phyloP scores from a whole-genome alignment of 2,329 filamentous ascomycete species.

The Nemania bipapillata region DNA sequence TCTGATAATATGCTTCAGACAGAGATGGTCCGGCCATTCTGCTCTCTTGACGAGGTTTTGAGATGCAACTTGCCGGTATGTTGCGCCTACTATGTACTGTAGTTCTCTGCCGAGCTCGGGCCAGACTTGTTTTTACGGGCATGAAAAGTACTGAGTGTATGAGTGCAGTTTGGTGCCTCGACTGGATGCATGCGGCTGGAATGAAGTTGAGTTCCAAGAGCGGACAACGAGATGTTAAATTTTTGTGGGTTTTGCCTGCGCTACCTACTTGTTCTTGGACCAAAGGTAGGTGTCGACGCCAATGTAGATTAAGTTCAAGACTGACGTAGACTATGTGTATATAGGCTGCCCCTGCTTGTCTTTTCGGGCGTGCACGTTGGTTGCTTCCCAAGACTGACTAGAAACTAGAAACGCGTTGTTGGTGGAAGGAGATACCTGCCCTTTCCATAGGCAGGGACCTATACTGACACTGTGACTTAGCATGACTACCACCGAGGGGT shows the following conservation, averaged over 20 bases:
- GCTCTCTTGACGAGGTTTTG: constrained; percentile 13
- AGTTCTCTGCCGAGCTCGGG: constrained; percentile 48
- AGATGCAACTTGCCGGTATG: constrained; percentile 28
- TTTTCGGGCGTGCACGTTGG: constrained; percentile 1
- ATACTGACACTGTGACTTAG: not conserved
- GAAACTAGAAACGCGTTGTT: constrained; percentile 8
- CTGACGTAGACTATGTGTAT: not conserved
- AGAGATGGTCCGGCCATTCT: constrained; percentile 30
- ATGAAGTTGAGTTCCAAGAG: constrained; percentile 5
- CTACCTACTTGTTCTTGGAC: not conserved
- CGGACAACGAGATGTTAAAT: not conserved
- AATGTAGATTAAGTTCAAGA: not conserved
- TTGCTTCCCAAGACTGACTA: not conserved
- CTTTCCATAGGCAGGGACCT: not conserved
- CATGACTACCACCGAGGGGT: not conserved
- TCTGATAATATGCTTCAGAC: constrained; percentile 39
- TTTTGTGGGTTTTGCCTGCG: constrained; percentile 12
- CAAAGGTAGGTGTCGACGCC: not conserved
- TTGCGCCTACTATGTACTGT: constrained; percentile 40
- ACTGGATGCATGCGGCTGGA: constrained; percentile 37
- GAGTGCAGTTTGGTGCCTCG: constrained; percentile 16
- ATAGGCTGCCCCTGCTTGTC: not conserved
- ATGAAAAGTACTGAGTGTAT: constrained; percentile 39
- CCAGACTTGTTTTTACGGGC: constrained; percentile 50
- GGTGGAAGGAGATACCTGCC: constrained; percentile 5